Evolutionary conservation across 208 protist genomes (phyloP).

Genomic region (Zelonia costaricensis): DNA sequence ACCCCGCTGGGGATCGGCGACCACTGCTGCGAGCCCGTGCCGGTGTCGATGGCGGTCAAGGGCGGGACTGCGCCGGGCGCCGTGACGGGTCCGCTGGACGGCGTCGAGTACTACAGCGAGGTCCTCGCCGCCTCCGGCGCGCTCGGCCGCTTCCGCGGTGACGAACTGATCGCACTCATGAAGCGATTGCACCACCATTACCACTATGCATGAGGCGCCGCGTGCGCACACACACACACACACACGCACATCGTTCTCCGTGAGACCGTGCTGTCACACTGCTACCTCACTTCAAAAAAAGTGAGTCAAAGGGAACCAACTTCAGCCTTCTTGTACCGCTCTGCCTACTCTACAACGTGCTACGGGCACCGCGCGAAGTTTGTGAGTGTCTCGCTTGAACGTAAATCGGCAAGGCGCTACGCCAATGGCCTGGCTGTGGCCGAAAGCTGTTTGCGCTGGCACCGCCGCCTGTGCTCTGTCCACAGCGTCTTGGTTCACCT

Average conservation of each 20-base stretch:
- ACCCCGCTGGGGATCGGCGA: conserved; percentile 61
- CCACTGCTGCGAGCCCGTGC: conserved; percentile 75
- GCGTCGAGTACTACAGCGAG: conserved; percentile 57
- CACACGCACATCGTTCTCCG: not conserved
- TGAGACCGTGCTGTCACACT: too few relatives aligned
- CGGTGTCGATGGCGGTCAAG: conserved; percentile 61
- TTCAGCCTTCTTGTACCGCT: too few relatives aligned
- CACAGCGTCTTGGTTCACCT: too few relatives aligned
- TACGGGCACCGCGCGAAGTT: too few relatives aligned
- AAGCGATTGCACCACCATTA: conserved; percentile 58
- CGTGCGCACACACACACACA: not conserved
- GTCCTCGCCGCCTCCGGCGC: conserved; percentile 32
- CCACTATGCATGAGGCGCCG: conserved; percentile 37
- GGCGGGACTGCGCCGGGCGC: not conserved
- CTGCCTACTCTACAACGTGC: too few relatives aligned
- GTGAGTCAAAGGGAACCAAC: too few relatives aligned
- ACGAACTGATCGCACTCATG: conserved; percentile 46
- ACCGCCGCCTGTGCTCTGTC: too few relatives aligned
- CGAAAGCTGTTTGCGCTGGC: too few relatives aligned
- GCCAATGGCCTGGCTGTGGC: too few relatives aligned
- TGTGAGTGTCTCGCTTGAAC: too few relatives aligned
- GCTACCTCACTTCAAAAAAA: too few relatives aligned
- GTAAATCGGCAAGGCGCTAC: too few relatives aligned
- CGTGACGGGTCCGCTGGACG: conserved; percentile 22
- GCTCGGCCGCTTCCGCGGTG: conserved; percentile 58